phyloP scores from a whole-genome alignment of 345 rosid genomes.

The Rhizophora mangle region DNA sequence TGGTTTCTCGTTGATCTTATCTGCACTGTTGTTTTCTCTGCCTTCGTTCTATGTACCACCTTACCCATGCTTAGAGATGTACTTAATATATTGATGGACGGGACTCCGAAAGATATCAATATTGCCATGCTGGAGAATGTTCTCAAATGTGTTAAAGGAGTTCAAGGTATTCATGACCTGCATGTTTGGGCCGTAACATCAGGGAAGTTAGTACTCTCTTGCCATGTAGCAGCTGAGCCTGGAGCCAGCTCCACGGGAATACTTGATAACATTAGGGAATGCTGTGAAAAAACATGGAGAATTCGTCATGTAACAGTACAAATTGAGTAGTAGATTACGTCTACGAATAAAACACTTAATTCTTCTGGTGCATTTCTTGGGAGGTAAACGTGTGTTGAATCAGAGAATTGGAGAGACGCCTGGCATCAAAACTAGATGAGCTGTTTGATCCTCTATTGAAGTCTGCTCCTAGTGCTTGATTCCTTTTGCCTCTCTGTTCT shows the following conservation, averaged over 20 bases:
- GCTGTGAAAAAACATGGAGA: conserved; percentile 47
- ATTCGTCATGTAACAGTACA: conserved; percentile 72
- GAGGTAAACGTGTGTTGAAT: background rate
- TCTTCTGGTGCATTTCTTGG: background rate
- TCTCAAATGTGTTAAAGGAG: conserved; percentile 49
- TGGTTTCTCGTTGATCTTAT: conserved; percentile 70
- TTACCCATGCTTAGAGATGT: conserved; percentile 58
- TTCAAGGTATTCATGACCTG: conserved; percentile 55
- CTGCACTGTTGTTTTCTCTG: conserved; percentile 64
- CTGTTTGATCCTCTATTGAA: conserved; percentile 11
- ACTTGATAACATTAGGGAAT: conserved; percentile 43
- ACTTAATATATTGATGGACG: conserved; percentile 60
- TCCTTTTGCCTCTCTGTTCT: too few relatives aligned
- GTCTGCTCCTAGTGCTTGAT: background rate
- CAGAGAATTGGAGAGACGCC: background rate
- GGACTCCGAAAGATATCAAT: conserved; percentile 54
- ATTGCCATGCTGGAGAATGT: conserved; percentile 43
- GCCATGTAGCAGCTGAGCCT: conserved; percentile 59
- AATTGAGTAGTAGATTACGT: conserved; percentile 41
- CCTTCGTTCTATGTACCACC: conserved; percentile 51
- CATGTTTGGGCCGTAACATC: conserved; percentile 79
- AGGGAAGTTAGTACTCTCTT: conserved; percentile 61
- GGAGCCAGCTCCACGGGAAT: conserved; percentile 47
- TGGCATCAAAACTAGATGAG: background rate
- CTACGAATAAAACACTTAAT: background rate